A percentile compares a stretch with the other conserved stretches of the same genome.
These are phyloP conservation scores for Fistulinella staudtii DNA, from an alignment of 1,284 basidiomycete species.

Conservation along the genomic window DNA sequence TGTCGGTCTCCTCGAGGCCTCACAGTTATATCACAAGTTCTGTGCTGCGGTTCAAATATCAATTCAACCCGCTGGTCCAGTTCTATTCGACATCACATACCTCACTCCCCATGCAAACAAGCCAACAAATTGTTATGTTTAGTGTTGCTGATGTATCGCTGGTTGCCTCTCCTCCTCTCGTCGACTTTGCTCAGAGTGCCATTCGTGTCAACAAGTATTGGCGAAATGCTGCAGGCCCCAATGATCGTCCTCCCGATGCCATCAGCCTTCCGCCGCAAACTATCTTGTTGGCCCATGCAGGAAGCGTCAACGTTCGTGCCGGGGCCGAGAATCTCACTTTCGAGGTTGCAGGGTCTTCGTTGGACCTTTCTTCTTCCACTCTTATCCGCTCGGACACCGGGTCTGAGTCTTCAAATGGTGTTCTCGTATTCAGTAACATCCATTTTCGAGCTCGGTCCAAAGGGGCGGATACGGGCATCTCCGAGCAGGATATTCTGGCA, in stretches of 20 bases:
- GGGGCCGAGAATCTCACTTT: slow-evolving; percentile 48
- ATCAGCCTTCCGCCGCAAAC: slow-evolving; percentile 14
- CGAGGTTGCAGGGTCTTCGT: slow-evolving; percentile 39
- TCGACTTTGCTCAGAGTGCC: slow-evolving; percentile 57
- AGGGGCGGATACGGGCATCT: slow-evolving; percentile 34
- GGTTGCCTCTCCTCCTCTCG: slow-evolving; percentile 54
- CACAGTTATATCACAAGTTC: slow-evolving; percentile 27
- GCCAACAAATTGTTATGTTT: slow-evolving; percentile 40
- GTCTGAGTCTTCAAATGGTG: slow-evolving; percentile 45
- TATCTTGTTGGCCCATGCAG: slow-evolving; percentile 36
- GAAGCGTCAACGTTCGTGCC: slow-evolving; percentile 49
- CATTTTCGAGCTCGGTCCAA: slow-evolving; percentile 56
- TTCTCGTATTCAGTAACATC: slow-evolving; percentile 45
- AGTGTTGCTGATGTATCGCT: slow-evolving; percentile 45
- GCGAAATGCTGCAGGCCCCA: background rate
- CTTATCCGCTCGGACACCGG: slow-evolving; percentile 35
- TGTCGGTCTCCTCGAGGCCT: slow-evolving; percentile 19
- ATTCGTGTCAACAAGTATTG: slow-evolving; percentile 43
- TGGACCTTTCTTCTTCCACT: slow-evolving; percentile 41
- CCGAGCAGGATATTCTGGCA: slow-evolving; percentile 55
- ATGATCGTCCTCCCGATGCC: slow-evolving; percentile 1
- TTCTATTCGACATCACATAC: slow-evolving; percentile 13
- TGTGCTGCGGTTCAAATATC: slow-evolving; percentile 28
- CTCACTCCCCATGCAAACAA: slow-evolving; percentile 17
- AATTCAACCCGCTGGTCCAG: slow-evolving; percentile 8